Evolutionary conservation across 441 rosid genomes (phyloP), one percentile per base, ranked within the genome.

Genomic region (Euphorbia celastroides): DNA sequence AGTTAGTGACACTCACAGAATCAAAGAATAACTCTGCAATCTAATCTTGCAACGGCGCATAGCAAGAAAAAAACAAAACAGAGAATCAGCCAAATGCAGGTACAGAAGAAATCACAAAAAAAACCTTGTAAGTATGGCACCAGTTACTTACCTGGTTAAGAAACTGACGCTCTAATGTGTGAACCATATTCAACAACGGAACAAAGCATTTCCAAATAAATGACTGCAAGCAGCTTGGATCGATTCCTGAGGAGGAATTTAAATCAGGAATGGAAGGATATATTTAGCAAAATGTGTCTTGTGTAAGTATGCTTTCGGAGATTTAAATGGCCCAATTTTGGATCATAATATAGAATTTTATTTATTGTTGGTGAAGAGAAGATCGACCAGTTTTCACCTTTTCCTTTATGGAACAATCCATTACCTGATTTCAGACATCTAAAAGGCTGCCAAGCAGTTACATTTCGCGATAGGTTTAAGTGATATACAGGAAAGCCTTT

Each of bases 191-290:
- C 86, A 83, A 74, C 41, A 88, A 48, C 0, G 96, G 97, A 78
- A 91, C 70, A 78, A 89, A 89, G 65, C 83, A 77, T 74, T 76
- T 84, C 93, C 96, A 80, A 46, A 80, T 77, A 81, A 86, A 91
- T 50, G 80, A 79, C 74, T 70, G 82, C 72, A 91, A 50, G 63
- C 75, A 78, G 70, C 75, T 80, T 68, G 73, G 75, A 73, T 67
- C 52, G 74, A 72, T 72, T 71, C 75, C 89, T 81, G 77, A 38
- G 67, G 58, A 69, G 54, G 80, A 70, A 31, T 64, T 44, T 41
- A 50, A 12, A 42, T 64, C 51, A 75, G 50, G 48, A 59, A 60
- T n/a, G 46, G 58, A 56, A 57, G 16, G 36, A 67, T 10, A 59
- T 22, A 17, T 66, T 52, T 30, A 56, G 34, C 36, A 31, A 31